Conservation (phyloP, 1,284 basidiomycete genomes). For the Bothia castanella region DNA sequence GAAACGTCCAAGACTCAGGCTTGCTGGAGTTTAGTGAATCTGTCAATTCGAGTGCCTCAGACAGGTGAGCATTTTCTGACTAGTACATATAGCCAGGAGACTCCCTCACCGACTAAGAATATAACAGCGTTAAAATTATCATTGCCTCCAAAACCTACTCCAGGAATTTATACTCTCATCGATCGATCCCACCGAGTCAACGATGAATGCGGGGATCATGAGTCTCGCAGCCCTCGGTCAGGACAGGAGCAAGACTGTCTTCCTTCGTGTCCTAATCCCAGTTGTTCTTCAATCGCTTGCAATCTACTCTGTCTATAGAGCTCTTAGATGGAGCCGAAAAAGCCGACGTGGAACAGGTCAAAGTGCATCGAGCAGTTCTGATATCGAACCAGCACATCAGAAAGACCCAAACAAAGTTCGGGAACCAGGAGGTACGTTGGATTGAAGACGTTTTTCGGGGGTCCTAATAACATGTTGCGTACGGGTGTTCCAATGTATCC, state of each 20-base stretch:
- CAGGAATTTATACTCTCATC: too few relatives aligned
- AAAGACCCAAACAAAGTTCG: constrained; percentile 25
- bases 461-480: neutral
- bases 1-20: too few relatives aligned
- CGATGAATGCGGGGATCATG: constrained; percentile 9
- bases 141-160: too few relatives aligned
- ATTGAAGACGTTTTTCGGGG: neutral
- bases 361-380: neutral
- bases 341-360: neutral
- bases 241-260: neutral
- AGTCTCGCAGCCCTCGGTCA: neutral
- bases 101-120: neutral
- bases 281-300: constrained; percentile 17
- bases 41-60: too few relatives aligned
- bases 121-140: too few relatives aligned
- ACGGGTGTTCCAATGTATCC: neutral
- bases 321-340: constrained; percentile 11
- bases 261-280: constrained; percentile 15
- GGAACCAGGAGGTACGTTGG: constrained; percentile 28
- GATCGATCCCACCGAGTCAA: too few relatives aligned
- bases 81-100: too few relatives aligned
- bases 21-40: too few relatives aligned
- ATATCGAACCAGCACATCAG: neutral
- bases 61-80: too few relatives aligned
- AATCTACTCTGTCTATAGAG: constrained; percentile 18